phyloP scores from a whole-genome alignment of 768 basidiomycete species.

The Mycena vitilis region DNA sequence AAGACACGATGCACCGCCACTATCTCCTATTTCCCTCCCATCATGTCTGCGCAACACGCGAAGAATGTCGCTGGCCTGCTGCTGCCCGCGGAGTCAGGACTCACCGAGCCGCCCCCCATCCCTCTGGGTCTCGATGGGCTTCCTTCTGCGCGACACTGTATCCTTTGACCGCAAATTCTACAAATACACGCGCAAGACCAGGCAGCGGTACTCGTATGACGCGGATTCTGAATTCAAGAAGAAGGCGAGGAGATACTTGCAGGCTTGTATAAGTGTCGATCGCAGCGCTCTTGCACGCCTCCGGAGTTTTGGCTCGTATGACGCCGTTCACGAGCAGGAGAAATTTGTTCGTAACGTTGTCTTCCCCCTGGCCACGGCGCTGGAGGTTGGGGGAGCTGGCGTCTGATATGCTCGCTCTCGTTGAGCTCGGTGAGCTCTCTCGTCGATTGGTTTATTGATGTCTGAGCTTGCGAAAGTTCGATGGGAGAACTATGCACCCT shows the following conservation, averaged over 20 bases:
- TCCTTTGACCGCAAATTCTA: slow-evolving; percentile 30
- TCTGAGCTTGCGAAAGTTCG: slow-evolving; percentile 28
- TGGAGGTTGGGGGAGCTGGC: slow-evolving; percentile 29
- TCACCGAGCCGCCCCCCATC: slow-evolving; percentile 30
- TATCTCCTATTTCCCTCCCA: background rate
- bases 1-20: too few relatives aligned
- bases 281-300: slow-evolving; percentile 28
- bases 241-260: slow-evolving; percentile 26
- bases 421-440: slow-evolving; percentile 23
- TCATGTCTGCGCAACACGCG: slow-evolving; percentile 26
- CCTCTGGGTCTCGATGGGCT: slow-evolving; percentile 27
- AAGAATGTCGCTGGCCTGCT: slow-evolving; percentile 23
- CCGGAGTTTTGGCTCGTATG: slow-evolving; percentile 22
- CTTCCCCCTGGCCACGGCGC: slow-evolving; percentile 24
- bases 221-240: slow-evolving; percentile 28
- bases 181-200: slow-evolving; percentile 24
- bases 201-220: slow-evolving; percentile 16
- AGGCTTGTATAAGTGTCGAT: slow-evolving; percentile 28
- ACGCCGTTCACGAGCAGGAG: slow-evolving; percentile 28
- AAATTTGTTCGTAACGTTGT: slow-evolving; percentile 20
- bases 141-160: slow-evolving; percentile 29
- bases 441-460: slow-evolving; percentile 25
- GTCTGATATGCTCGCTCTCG: slow-evolving; percentile 29
- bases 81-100: slow-evolving; percentile 23
- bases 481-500: slow-evolving; percentile 23